phyloP scores from a whole-genome alignment of 2,329 filamentous ascomycete species.

The Dothideomycetes sp. region DNA sequence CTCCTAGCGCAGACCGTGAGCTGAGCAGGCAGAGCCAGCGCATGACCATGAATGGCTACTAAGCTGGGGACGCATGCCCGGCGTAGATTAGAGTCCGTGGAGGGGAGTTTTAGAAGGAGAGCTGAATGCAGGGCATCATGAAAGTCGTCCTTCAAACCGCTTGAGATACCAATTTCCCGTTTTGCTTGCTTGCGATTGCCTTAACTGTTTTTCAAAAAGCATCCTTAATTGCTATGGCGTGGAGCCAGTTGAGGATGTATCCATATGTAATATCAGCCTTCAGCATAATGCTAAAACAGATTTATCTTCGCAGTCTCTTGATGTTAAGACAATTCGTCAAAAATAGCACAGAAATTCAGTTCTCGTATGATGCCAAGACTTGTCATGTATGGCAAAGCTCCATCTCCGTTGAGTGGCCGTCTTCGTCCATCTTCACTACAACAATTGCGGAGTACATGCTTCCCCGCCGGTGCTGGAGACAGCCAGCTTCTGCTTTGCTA shows the following conservation, averaged over 20 bases:
- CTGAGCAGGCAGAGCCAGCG: conserved; percentile 94
- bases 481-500: conserved; percentile 4
- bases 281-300: neutral
- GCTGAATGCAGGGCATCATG: conserved; percentile 5
- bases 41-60: conserved; percentile 99
- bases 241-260: neutral
- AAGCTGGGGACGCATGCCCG: neutral
- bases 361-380: conserved; percentile 8
- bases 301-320: too few relatives aligned
- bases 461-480: conserved; percentile 5
- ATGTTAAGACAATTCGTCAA: too few relatives aligned
- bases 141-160: conserved; percentile 3
- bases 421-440: neutral
- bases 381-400: neutral
- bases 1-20: conserved; percentile 86
- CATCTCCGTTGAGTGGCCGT: neutral
- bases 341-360: too few relatives aligned
- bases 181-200: conserved; percentile 3
- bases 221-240: neutral
- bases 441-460: conserved; percentile 5
- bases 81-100: too few relatives aligned
- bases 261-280: neutral
- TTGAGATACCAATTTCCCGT: conserved; percentile 10
- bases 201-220: neutral
- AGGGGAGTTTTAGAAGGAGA: conserved; percentile 4